phyloP scores from a whole-genome alignment of 2,329 filamentous ascomycete genomes.

The Pseudogymnoascus sp. region DNA sequence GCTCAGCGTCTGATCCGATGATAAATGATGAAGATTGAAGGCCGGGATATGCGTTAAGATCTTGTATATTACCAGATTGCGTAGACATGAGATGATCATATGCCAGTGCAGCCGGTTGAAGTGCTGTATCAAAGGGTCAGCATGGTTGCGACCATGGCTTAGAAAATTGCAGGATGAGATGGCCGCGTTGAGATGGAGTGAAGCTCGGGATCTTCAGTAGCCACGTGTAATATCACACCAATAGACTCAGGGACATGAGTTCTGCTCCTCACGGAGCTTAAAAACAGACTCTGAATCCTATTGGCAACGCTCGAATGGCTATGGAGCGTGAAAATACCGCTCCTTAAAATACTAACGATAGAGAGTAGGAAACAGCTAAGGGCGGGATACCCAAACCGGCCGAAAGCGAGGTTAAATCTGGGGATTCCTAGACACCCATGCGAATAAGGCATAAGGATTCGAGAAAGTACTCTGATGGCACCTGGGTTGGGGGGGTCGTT shows the following conservation, averaged over 20 bases:
- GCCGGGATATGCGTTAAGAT: slow-evolving; percentile 27
- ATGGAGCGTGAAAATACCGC: neutral
- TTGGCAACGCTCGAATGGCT: neutral
- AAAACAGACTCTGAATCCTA: neutral
- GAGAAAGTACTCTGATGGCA: neutral
- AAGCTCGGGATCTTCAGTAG: neutral
- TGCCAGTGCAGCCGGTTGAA: slow-evolving; percentile 21
- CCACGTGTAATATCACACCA: slow-evolving; percentile 1
- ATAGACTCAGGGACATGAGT: neutral
- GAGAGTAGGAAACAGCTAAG: neutral
- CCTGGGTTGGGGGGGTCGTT: neutral
- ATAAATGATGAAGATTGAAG: slow-evolving; percentile 26
- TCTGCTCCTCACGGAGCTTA: neutral
- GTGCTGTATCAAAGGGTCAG: slow-evolving; percentile 23
- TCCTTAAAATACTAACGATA: neutral
- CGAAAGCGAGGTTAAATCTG: neutral
- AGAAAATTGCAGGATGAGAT: slow-evolving; percentile 6
- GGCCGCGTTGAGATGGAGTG: neutral
- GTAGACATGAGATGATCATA: slow-evolving; percentile 31
- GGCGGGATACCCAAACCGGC: neutral
- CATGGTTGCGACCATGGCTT: neutral
- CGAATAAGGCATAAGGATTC: neutral
- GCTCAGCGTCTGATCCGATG: slow-evolving; percentile 28
- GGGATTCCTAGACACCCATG: slow-evolving; percentile 3
- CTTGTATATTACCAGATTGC: slow-evolving; percentile 30